A percentile compares a stretch with the other conserved stretches of the same genome.
Evolutionary conservation across 2,329 filamentous ascomycete genomes (phyloP).

Genomic region (Leptosphaerulina australis): DNA sequence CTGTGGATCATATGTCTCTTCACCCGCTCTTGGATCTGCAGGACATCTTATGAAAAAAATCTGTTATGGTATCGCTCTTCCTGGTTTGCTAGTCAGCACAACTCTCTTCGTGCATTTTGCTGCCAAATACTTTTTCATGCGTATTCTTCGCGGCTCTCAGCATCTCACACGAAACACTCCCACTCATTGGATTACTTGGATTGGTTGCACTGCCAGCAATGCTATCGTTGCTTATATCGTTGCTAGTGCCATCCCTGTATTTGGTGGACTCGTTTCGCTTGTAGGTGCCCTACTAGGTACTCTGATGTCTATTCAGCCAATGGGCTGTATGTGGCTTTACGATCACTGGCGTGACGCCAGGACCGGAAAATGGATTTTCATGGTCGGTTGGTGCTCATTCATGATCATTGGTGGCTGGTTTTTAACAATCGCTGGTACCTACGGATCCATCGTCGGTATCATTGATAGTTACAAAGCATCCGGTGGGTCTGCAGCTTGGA

Average conservation of each 20-base stretch:
- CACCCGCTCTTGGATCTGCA: conserved; percentile 70
- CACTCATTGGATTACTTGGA: conserved; percentile 37
- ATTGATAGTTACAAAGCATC: conserved; percentile 34
- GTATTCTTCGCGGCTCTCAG: conserved; percentile 72
- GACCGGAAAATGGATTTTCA: conserved; percentile 25
- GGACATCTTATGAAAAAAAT: conserved; percentile 63
- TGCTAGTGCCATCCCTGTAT: conserved; percentile 36
- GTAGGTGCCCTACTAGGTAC: conserved; percentile 36
- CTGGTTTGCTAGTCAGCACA: conserved; percentile 44
- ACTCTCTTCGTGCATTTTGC: conserved; percentile 34
- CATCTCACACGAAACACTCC: conserved; percentile 54
- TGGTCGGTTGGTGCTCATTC: conserved; percentile 33
- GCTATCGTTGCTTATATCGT: conserved; percentile 32
- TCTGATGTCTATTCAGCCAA: conserved; percentile 36
- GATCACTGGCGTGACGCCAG: conserved; percentile 30
- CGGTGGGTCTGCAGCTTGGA: conserved; percentile 33
- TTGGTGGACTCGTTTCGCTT: conserved; percentile 35
- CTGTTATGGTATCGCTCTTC: conserved; percentile 71
- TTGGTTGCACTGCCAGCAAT: conserved; percentile 27
- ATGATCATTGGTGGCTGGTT: conserved; percentile 33
- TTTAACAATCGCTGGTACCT: conserved; percentile 34
- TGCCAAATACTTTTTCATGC: conserved; percentile 61
- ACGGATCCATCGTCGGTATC: conserved; percentile 35
- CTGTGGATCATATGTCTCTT: conserved; percentile 65
- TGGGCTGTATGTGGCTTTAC: conserved; percentile 40